phyloP scores from a whole-genome alignment of 2,329 filamentous ascomycete genomes.

The Botrytis galanthina region DNA sequence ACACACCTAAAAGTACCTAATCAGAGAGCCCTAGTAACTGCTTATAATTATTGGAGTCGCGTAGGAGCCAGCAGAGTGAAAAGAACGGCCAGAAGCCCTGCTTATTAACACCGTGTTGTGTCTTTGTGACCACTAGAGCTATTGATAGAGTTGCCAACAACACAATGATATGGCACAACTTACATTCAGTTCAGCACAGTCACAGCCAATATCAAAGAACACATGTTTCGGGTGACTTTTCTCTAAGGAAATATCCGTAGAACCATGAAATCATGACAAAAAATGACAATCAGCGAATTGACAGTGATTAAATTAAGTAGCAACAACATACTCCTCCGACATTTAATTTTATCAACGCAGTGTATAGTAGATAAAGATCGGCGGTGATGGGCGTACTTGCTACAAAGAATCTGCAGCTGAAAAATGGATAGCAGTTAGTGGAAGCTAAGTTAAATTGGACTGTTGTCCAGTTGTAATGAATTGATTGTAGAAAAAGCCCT shows the following conservation, averaged over 20 bases:
- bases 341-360: not conserved
- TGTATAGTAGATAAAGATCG: not conserved
- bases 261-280: not conserved
- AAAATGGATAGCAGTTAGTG: not conserved
- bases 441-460: not conserved
- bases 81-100: not conserved
- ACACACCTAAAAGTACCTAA: no score
- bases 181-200: not conserved
- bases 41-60: no score
- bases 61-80: no score
- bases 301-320: not conserved
- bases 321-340: not conserved
- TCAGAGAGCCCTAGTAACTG: no score
- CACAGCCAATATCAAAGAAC: not conserved
- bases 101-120: rapidly evolving
- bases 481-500: not conserved
- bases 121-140: no score
- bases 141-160: not conserved
- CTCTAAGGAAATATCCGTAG: not conserved
- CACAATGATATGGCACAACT: not conserved
- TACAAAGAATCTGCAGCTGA: not conserved
- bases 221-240: not conserved
- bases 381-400: not conserved
- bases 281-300: not conserved
- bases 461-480: not conserved